Base-by-base conservation (phyloP, 2,329 filamentous ascomycete species). In the Dryadomyces quercus-mongolicae region DNA sequence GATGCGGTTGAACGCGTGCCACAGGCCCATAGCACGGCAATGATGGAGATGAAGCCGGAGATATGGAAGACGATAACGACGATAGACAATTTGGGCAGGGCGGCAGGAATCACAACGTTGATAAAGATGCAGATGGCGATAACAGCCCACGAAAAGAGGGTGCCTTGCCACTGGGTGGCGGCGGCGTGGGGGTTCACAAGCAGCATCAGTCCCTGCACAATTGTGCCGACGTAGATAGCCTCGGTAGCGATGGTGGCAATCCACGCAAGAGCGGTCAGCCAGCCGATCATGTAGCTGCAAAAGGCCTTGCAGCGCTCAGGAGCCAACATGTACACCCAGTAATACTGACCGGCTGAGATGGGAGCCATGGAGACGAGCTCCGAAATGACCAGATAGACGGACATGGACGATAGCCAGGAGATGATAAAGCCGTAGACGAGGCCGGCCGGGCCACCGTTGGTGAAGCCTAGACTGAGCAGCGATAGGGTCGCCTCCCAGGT, bases 331-430 rank as follows among this genome's bases (percentile, higher is more conserved):
- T 72, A 75, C 0, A 80, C 75, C 76, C 77, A 81, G 60, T 80
- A 76, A 57, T 81, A 81, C 63, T 82, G 77, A 8, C 78, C 79
- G 47, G 76, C 78, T 0, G 75, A 52, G 62, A 78, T 60, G 62
- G 77, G 58, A 57, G 75, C 70, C 67, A 73, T 73, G 0, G 69
- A 73, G 2, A 67, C 68, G 50, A 72, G 66, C 61, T 73, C 72
- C 13, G 63, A 61, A 31, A 68, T 66, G 3, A 66, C 62, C 36
- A 62, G 58, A 49, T 71, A 73, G 21, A 74, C 67, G 36, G 67
- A 69, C 16, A 72, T 60, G 54, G 67, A 70, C 2, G 73, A 73
- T 21, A 71, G 60, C 69, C 73, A 74, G 15, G 68, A 68, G 42
- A 75, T 63, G 3, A 78, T 55, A 53, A 71, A 78, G 5, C 74